phyloP scores from a whole-genome alignment of 345 rosid species.

The Odontarrhena argentea region DNA sequence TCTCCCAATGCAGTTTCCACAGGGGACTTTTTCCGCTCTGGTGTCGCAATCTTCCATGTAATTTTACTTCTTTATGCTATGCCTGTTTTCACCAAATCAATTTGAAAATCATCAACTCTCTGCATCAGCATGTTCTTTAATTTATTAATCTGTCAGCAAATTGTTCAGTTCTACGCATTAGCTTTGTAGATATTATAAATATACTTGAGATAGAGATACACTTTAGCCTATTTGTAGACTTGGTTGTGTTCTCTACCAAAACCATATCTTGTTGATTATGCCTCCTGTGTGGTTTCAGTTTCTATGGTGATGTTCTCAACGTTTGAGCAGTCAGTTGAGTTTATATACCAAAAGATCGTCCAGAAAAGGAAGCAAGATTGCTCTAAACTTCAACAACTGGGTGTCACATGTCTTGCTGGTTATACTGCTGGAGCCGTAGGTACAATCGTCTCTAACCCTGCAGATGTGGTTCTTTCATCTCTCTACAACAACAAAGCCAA shows the following conservation, averaged over 20 bases:
- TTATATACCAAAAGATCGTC: constrained; percentile 51
- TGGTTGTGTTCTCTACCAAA: constrained; percentile 19
- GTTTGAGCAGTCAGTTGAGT: constrained; percentile 73
- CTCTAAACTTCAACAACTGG: constrained; percentile 63
- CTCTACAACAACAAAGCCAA: constrained; percentile 59
- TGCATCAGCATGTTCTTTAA: background rate
- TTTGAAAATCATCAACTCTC: background rate
- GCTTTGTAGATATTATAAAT: background rate
- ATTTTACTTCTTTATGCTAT: constrained; percentile 12
- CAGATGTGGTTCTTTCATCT: constrained; percentile 61
- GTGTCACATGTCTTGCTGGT: constrained; percentile 78
- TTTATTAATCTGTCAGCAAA: background rate
- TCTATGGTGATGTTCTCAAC: constrained; percentile 72
- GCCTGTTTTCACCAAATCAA: background rate
- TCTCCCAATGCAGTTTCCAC: constrained; percentile 42
- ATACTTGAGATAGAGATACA: background rate
- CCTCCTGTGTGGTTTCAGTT: constrained; percentile 47
- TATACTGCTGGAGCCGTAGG: constrained; percentile 76
- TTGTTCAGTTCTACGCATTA: background rate
- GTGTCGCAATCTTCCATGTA: constrained; percentile 49
- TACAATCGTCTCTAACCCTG: constrained; percentile 59
- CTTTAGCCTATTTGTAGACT: background rate
- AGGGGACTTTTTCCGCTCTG: constrained; percentile 45
- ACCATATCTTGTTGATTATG: constrained; percentile 15
- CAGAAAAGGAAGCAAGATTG: constrained; percentile 61